Evolutionary conservation across 495 filamentous ascomycete genomes (phyloP), one percentile per base, ranked within the genome.

Genomic region (Podospora anserina): DNA sequence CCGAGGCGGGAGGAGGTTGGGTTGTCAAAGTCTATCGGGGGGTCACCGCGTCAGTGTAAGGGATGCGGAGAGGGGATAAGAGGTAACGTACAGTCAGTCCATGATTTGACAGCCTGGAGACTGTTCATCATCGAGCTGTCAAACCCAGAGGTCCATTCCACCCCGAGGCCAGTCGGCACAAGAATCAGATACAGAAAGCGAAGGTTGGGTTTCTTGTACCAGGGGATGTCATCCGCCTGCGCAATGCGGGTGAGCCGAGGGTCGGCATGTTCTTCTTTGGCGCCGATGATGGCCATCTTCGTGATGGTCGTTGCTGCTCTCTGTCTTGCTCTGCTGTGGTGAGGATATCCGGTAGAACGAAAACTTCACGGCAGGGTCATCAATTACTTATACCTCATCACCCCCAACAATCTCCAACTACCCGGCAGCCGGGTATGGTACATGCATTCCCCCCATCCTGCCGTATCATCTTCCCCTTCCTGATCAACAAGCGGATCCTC

Each of bases 111-210:
- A 61, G 85, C 87, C 72, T 90, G 85, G 11, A 90, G 77, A 4
- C 84, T 83, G 72, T 88, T 90, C 79, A 89, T 88, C 76, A 89
- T 87, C 68, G 86, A 85, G 18, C 84, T 86, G 74, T 89, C 86
- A 70, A 89, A 90, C 4, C 88, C 87, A 19, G 87, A 89, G 0
- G 88, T 91, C 79, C 88, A 86, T 74, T 89, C 88, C 60, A 89
- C 85, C 4, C 89, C 89, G 76, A 90, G 84, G 65, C 82, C 86
- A 0, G 87, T 84, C 4, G 88, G 88, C 69, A 90, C 83, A 70
- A 91, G 79, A 44, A 90, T 71, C n/a, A 88, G 72, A 71, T 91
- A 91, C 44, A 91, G 78, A 54, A 72, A 67, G 66, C 88, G 80
- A 39, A 91, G 78, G 75, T 91, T 89, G 0, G 80, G 82, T 74